Evolutionary conservation across 345 rosid genomes (phyloP).

Genomic region (Geranium rotundifolium): DNA sequence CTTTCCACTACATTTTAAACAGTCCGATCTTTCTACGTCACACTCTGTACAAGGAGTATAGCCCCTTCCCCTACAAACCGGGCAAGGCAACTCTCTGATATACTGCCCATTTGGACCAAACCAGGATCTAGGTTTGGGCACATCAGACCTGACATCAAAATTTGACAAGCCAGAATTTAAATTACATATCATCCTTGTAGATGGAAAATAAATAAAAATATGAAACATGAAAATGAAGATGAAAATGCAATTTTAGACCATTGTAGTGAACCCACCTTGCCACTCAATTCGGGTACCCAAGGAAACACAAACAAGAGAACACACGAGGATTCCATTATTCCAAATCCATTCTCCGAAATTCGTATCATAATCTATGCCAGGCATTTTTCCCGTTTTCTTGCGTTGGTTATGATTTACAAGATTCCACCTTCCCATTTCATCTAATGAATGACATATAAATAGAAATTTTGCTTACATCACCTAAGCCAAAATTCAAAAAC

Average conservation of each 20-base stretch:
- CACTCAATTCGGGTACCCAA: no score
- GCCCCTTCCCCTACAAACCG: slow-evolving; percentile 88
- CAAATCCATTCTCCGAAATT: not conserved
- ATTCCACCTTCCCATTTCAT: not conserved
- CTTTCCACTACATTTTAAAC: slow-evolving; percentile 76
- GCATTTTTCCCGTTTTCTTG: no score
- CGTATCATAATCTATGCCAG: not conserved
- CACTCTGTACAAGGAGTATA: slow-evolving; percentile 80
- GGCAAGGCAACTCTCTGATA: slow-evolving; percentile 89
- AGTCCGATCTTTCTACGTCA: slow-evolving; percentile 74
- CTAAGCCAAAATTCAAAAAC: not conserved
- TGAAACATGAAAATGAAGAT: not conserved
- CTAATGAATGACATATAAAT: not conserved
- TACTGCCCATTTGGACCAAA: slow-evolving; percentile 93
- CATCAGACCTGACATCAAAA: slow-evolving; percentile 22
- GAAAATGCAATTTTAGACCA: not conserved
- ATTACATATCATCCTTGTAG: not conserved
- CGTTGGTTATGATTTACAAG: not conserved
- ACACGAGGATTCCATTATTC: not conserved
- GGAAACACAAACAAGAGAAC: no score
- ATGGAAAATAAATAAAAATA: not conserved
- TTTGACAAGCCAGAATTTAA: not conserved
- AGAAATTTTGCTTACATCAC: not conserved
- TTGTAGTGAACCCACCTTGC: no score
- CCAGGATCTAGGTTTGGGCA: slow-evolving; percentile 69